Evolutionary conservation across 495 filamentous ascomycete genomes (phyloP), one percentile per base, ranked within the genome.

Genomic region (Chaetomium fimeti): DNA sequence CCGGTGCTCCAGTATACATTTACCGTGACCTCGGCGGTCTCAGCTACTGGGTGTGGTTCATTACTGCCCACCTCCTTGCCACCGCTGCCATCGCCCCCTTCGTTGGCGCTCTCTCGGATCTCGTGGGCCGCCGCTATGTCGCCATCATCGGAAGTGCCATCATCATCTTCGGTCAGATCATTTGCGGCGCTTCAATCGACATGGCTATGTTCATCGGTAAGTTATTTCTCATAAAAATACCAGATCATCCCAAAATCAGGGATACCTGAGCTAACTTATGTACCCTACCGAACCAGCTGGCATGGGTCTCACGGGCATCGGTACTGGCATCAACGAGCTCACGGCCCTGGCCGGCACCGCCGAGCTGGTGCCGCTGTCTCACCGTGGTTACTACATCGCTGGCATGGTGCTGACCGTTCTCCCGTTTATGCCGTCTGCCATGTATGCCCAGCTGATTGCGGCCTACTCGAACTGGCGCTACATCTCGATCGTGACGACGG

Each of bases 21-120:
- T 89, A 89, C 69, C 69, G 74, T 12, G 81, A 85, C 20, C 85
- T 91, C 66, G 88, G 87, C 24, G 88, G 88, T 51, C 70, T 78
- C 12, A 84, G 88, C 70, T 76, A 85, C 67, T 91, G 85, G 84
- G 79, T 88, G n/a, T 91, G 88, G 88, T 85, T 90, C 78, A 82
- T 89, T 45, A 78, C 89, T 2, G 87, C 83, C 20, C 86, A 91
- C 68, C 76, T 91, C 4, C 82, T 91, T 11, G 79, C 86, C 47
- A 81, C 88, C 2, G 87, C 88, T 4, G 85, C 83, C 53, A 82
- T 91, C 13, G 89, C 87, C 59, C 88, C 88, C 11, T 91, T 91
- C 62, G 88, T 91, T 27, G 88, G 88, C 5, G 84, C 84, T 24
- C 67, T 91, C 1, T 91, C 88, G 6, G 88, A 91, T 77, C 71